Conservation (phyloP, 2,329 filamentous ascomycete species). For the Monilinia vaccinii-corymbosi region DNA sequence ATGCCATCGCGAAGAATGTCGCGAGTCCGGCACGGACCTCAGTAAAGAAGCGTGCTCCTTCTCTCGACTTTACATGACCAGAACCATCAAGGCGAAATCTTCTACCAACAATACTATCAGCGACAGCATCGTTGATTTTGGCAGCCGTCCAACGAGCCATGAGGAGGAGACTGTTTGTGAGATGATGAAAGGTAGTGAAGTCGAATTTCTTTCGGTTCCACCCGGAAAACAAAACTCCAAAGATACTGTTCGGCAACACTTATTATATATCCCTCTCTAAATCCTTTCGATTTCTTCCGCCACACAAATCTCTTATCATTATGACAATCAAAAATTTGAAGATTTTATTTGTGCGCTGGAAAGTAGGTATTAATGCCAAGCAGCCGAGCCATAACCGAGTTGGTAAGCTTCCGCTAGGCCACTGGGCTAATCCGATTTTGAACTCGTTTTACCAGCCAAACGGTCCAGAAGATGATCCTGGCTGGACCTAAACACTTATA, state of each 20-base stretch:
- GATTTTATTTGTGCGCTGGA: conserved; percentile 1
- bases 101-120: conserved; percentile 54
- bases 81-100: conserved; percentile 77
- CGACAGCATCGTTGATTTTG: conserved; percentile 38
- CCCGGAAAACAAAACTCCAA: background rate
- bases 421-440: conserved; percentile 1
- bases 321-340: conserved; percentile 3
- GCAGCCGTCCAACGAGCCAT: conserved; percentile 3
- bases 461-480: background rate
- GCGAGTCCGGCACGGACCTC: conserved; percentile 76
- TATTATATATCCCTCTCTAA: background rate
- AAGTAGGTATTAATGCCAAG: background rate
- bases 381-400: background rate
- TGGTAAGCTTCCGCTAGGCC: background rate
- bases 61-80: conserved; percentile 48
- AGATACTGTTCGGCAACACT: background rate
- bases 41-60: conserved; percentile 70
- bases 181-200: background rate
- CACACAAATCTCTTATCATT: background rate
- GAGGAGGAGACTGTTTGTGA: background rate
- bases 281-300: background rate
- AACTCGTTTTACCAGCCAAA: background rate
- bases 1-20: conserved; percentile 61
- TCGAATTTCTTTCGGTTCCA: background rate
- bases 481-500: background rate